Evolutionary conservation across 495 filamentous ascomycete species (phyloP), one percentile per base, ranked within the genome.

Genomic region (Lasiosphaeria hispida): DNA sequence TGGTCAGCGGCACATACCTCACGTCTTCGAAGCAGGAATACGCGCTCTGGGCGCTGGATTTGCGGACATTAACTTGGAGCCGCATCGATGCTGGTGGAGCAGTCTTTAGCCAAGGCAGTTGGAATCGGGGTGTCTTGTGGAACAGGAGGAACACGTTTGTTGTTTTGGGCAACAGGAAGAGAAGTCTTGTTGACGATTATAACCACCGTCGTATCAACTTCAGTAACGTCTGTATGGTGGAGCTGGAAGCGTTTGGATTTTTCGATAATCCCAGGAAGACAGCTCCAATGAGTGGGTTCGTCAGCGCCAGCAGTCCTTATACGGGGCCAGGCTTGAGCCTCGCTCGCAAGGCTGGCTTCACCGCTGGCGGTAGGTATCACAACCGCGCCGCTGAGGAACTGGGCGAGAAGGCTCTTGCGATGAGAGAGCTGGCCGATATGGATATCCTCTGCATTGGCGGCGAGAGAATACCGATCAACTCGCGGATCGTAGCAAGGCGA

Each of bases 21-120:
- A 98, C 95, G 1, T 96, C 91, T 7, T 96, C 92, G 13, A 97
- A 96, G 70, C 94, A 97, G 66, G 94, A 98, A 75, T 98, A 98
- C 73, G 92, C 95, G 0, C 80, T 98, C 1, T 98, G 94, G 94
- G 94, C 93, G 13, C 76, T 98, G 45, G 92, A 97, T 68, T 74
- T 98, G 48, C 84, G 85, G 55, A 92, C 85, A 2, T 72, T 98
- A 42, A 92, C 86, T 1, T 98, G 94, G 94, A 89, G 87, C 42
- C 88, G 94, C 9, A 96, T 98, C 60, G 94, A 98, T 72, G 94
- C 90, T 2, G 92, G 92, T n/a, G 92, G 90, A 3, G 90, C 84
- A 51, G 89, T 96, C 1, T 97, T 97, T 71, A 89, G 88, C 61
- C 89, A 95, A 66, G 94, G 94, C 35, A 96, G 92, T 67, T 98